Base-by-base conservation (phyloP, 306 rosid genomes). In the Vigna angularis region DNA sequence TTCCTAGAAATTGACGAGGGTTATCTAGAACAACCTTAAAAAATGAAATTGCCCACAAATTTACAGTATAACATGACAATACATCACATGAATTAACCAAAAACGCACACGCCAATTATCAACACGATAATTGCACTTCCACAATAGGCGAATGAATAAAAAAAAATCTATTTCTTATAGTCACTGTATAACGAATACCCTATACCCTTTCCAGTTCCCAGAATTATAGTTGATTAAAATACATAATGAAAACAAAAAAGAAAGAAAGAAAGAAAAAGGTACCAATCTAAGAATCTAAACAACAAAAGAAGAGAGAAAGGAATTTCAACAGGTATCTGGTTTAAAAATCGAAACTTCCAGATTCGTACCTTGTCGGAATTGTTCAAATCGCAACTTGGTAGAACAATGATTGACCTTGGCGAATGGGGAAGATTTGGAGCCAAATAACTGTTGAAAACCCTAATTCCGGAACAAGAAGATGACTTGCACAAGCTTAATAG, bases 401-500 rank as follows among this genome's bases (percentile, higher is more conserved):
- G 0, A 30, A 24, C 9, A 9, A 59, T 13, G 40, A 28, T 58
- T 26, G 65, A 59, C 18, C 10, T 9, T 59, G 40, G 66, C 42
- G 18, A 13, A 9, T 59, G 66, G 4, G 38, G 38, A 9, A 58
- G 17, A 20, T 26, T 7, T 58, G n/a, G 42, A 26, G 10, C 66
- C 4, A 28, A 32, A 63, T 3, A n/a, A 32, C 26, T 32, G 26
- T 62, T 20, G 9, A 32, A 62, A 62, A 62, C 45, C 45, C 67
- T 62, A 62, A 24, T 58, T 58, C 64, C 12, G n/a, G 64, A 58
- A 58, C 64, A 58, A 26, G 64, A 58, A 26, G 38, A 24, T 3
- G n/a, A 56, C 4, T 34, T 56, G 14, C 14, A 10, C 26, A 18
- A n/a, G 12, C 26, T 18, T 18, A 55, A 55, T 55, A 2, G 53